Conservation (phyloP, 768 basidiomycete genomes). For the Russula griseocarnosa region DNA sequence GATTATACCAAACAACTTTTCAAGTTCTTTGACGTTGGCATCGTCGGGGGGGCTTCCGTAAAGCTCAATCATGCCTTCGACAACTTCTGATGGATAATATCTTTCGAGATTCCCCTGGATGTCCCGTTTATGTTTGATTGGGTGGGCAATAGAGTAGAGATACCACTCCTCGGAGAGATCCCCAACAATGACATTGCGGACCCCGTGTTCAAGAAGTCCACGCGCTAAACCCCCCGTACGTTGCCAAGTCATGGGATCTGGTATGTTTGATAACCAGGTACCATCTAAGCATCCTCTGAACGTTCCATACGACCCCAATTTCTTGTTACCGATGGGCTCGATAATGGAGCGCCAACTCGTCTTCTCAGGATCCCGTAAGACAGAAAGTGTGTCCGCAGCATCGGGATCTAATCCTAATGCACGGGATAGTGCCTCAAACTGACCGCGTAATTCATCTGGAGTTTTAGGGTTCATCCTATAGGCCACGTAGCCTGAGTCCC, state of each 20-base stretch:
- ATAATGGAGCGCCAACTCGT: constrained; percentile 51
- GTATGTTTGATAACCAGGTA: constrained; percentile 51
- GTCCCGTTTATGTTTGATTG: constrained; percentile 47
- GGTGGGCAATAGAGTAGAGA: constrained; percentile 68
- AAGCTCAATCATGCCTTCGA: constrained; percentile 42
- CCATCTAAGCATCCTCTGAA: constrained; percentile 65
- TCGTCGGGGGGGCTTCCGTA: constrained; percentile 43
- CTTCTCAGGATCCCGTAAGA: constrained; percentile 47
- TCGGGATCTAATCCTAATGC: constrained; percentile 54
- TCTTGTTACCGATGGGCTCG: constrained; percentile 54
- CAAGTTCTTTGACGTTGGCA: constrained; percentile 43
- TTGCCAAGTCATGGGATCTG: constrained; percentile 67
- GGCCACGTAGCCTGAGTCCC: constrained; percentile 28
- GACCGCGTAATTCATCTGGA: constrained; percentile 51
- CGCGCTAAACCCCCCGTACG: constrained; percentile 54
- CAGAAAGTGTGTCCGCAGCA: constrained; percentile 45
- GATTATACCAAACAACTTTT: constrained; percentile 54
- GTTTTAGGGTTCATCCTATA: constrained; percentile 52
- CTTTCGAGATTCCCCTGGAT: constrained; percentile 54
- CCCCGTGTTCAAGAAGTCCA: constrained; percentile 52
- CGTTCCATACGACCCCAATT: constrained; percentile 52
- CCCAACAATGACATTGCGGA: constrained; percentile 60
- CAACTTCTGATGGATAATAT: constrained; percentile 53
- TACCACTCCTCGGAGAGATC: constrained; percentile 75
- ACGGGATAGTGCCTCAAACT: constrained; percentile 60